phyloP scores from a whole-genome alignment of 2,329 filamentous ascomycete species.

The Curvularia lunata region DNA sequence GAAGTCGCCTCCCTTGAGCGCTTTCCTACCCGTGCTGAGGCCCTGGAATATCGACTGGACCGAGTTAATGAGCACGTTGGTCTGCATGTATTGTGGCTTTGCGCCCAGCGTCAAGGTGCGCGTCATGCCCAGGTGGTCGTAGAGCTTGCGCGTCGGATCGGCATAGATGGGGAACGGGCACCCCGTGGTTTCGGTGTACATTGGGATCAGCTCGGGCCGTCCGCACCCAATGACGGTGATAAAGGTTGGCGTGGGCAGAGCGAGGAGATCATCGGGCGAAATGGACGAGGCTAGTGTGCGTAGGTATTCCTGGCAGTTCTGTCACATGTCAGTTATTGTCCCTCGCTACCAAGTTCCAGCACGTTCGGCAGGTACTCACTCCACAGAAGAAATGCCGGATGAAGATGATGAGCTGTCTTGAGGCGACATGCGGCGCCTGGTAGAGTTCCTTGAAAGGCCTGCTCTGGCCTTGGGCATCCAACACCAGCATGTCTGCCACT shows the following conservation, averaged over 20 bases:
- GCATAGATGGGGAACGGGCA: constrained; percentile 78
- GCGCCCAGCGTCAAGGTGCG: constrained; percentile 67
- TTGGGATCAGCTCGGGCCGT: constrained; percentile 68
- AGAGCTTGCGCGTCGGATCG: constrained; percentile 72
- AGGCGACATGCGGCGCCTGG: constrained; percentile 42
- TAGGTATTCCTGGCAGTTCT: constrained; percentile 81
- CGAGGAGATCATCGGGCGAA: constrained; percentile 50
- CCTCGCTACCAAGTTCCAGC: background rate
- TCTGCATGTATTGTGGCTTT: constrained; percentile 69
- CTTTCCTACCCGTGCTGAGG: constrained; percentile 65
- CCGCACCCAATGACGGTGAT: constrained; percentile 77
- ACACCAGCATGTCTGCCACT: constrained; percentile 43
- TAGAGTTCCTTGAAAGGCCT: constrained; percentile 49
- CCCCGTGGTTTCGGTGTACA: constrained; percentile 67
- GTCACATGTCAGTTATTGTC: constrained; percentile 5
- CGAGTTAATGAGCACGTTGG: constrained; percentile 55
- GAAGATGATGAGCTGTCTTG: constrained; percentile 71
- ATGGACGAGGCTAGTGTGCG: constrained; percentile 66
- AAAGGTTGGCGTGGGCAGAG: constrained; percentile 63
- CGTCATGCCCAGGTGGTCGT: constrained; percentile 71
- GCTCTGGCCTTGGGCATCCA: constrained; percentile 46
- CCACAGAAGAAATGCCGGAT: constrained; percentile 83
- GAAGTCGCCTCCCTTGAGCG: constrained; percentile 68
- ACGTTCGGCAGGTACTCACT: constrained; percentile 56
- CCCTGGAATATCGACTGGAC: constrained; percentile 65